Conservation (phyloP, 2,329 filamentous ascomycete genomes). For the Pyrenochaeta sp. region DNA sequence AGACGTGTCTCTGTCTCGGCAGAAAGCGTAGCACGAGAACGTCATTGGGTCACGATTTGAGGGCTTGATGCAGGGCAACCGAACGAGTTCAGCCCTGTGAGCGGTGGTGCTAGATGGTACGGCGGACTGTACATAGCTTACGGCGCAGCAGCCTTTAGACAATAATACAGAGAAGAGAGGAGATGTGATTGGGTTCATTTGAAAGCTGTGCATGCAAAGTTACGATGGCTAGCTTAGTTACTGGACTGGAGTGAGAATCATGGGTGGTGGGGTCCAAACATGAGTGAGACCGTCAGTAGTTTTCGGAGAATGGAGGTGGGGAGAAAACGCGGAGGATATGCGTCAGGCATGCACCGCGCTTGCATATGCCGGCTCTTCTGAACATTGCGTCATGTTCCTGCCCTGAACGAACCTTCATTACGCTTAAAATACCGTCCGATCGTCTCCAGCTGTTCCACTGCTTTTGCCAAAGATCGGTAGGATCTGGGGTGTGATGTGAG, state of each 20-base stretch:
- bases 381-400: constrained; percentile 3
- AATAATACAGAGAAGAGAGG: neutral
- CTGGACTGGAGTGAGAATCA: neutral
- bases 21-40: neutral
- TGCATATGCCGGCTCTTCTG: constrained; percentile 11
- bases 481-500: neutral
- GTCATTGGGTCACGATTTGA: constrained; percentile 10
- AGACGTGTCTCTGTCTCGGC: constrained; percentile 14
- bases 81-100: constrained; percentile 13
- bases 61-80: constrained; percentile 15
- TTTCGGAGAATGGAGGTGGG: constrained; percentile 31
- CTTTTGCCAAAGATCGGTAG: neutral
- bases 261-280: neutral
- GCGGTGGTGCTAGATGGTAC: neutral
- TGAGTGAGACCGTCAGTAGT: constrained; percentile 6
- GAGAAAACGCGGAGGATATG: constrained; percentile 24
- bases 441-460: neutral
- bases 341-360: constrained; percentile 5
- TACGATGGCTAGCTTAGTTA: neutral
- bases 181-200: neutral
- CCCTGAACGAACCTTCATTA: no score
- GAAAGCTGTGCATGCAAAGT: neutral
- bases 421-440: neutral
- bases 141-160: neutral
- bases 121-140: neutral